Base-by-base conservation (phyloP, 371 early-diverging fungal genomes). In the Amoeboaphelidium occidentale region DNA sequence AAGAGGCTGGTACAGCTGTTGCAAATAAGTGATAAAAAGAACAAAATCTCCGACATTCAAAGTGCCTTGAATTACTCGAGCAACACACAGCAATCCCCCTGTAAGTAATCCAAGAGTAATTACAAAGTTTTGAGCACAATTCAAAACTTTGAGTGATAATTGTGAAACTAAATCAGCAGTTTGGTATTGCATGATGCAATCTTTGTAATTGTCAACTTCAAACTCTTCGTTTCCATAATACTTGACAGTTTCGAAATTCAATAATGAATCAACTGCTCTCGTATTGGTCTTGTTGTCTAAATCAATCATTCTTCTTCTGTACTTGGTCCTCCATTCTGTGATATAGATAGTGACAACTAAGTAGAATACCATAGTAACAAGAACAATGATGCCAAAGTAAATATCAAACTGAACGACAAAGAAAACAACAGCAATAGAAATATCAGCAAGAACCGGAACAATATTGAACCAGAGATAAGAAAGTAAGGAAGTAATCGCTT, bases 241-340 rank as follows among this genome's bases (percentile, higher is more conserved):
- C 78, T 94, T 90, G 51, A 92, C 91, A 0, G 96, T 90, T 56
- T 92, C 96, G 63, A 86, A 88, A 63, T 91, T 93, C 24, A 91
- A 64, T 27, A 94, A 62, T 3, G 90, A 86, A 58, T 94, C 94
- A 2, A 91, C 92, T 17, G 72, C 66, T n/a, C 56, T 51, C 22
- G 63, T 58, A 13, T 62, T 55, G n/a, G 56, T 52, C 1, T 58
- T 56, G 28, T 53, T 53, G 52, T 68, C 68, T 14, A 65, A 53
- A 27, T 76, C 75, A 51, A 76, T 83, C 57, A 73, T 74, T 32
- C 64, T 65, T 4, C 88, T 68, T 43, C 92, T 68, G 57, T 79
- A 86, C 28, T 75, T 70, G 2, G 83, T 84, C 44, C 92, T 70
- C 90, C 91, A 89, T 54, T 90, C 85, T 2, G 91, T 89, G 50